A percentile compares a stretch with the other conserved stretches of the same genome.
phyloP scores from a whole-genome alignment of 768 basidiomycete species.

The Suillus fuscotomentosus region DNA sequence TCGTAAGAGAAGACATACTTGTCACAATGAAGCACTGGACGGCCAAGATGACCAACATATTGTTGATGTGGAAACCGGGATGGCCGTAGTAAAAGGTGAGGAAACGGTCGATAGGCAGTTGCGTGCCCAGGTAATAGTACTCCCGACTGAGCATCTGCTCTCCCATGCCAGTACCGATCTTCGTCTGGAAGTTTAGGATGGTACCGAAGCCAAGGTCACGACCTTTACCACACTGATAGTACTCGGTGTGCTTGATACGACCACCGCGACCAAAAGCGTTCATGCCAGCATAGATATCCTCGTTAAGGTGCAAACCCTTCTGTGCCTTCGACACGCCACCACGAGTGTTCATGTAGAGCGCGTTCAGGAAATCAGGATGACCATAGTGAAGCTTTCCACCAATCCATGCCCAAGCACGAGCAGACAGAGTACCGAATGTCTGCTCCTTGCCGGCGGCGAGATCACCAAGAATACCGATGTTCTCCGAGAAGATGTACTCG shows the following conservation, averaged over 20 bases:
- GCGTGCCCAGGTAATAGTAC: constrained; percentile 98
- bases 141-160: constrained; percentile 99
- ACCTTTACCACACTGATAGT: constrained; percentile 98
- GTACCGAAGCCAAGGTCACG: constrained; percentile 99
- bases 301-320: constrained; percentile 98
- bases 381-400: constrained; percentile 99
- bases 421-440: constrained; percentile 98
- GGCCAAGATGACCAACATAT: constrained; percentile 96
- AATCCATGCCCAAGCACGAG: constrained; percentile 93
- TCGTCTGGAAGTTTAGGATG: constrained; percentile 99
- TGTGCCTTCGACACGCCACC: constrained; percentile 99
- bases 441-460: constrained; percentile 99
- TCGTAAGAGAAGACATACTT: constrained; percentile 48
- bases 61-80: constrained; percentile 99
- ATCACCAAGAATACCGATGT: constrained; percentile 98
- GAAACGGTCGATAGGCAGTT: constrained; percentile 97
- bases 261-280: constrained; percentile 96
- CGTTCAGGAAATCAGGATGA: constrained; percentile 99
- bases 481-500: constrained; percentile 99
- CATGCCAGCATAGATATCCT: constrained; percentile 99
- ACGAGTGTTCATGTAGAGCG: constrained; percentile 95
- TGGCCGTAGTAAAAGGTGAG: constrained; percentile 99
- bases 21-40: constrained; percentile 95
- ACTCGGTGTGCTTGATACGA: constrained; percentile 98
- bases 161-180: constrained; percentile 99